phyloP scores from a whole-genome alignment of 2,329 filamentous ascomycete species.

The Talaromyces atroroseus region DNA sequence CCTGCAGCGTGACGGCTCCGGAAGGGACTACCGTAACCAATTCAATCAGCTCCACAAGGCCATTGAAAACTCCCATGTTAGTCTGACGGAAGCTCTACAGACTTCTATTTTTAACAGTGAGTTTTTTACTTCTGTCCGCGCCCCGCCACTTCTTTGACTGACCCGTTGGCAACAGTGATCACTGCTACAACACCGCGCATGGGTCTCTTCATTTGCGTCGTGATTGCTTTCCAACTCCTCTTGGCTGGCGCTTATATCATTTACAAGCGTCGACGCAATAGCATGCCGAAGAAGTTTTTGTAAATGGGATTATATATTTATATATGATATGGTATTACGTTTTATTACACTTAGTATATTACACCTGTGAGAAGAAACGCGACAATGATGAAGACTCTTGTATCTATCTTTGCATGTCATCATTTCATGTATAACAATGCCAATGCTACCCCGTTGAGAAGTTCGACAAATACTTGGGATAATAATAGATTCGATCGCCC shows the following conservation, averaged over 20 bases:
- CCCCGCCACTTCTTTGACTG: neutral
- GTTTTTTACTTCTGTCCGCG: slow-evolving; percentile 20
- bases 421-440: neutral
- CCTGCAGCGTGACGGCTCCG: slow-evolving; percentile 51
- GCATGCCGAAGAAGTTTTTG: slow-evolving; percentile 86
- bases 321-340: neutral
- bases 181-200: slow-evolving; percentile 52
- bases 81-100: slow-evolving; percentile 48
- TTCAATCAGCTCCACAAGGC: slow-evolving; percentile 51
- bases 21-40: slow-evolving; percentile 52
- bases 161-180: slow-evolving; percentile 38
- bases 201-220: slow-evolving; percentile 60
- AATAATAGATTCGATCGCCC: too few species aligned
- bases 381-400: neutral
- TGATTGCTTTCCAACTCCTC: slow-evolving; percentile 69
- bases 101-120: slow-evolving; percentile 46
- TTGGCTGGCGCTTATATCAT: slow-evolving; percentile 63
- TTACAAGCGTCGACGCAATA: slow-evolving; percentile 73
- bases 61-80: slow-evolving; percentile 50
- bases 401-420: neutral
- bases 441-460: neutral
- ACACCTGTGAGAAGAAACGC: neutral
- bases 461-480: too few species aligned
- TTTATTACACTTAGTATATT: neutral
- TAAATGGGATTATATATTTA: slow-evolving; percentile 35